phyloP scores from a whole-genome alignment of 208 protist genomes.

The Trypanosoma platydactyli region DNA sequence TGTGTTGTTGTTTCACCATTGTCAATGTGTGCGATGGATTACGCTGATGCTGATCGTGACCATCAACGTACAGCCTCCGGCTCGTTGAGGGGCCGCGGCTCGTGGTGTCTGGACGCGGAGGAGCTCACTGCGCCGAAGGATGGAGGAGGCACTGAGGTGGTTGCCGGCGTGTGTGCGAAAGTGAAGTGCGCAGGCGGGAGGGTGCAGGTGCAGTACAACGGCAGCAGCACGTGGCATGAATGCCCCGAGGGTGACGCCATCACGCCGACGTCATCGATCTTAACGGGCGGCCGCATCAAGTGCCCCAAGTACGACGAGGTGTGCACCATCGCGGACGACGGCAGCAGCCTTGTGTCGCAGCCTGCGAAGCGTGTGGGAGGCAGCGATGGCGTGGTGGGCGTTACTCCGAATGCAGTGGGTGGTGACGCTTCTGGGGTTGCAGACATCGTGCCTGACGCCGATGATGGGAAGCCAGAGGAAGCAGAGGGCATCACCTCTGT shows the following conservation, averaged over 20 bases:
- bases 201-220: constrained; percentile 8
- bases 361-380: not conserved
- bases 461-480: not conserved
- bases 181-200: constrained; percentile 18
- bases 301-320: constrained; percentile 26
- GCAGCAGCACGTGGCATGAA: not conserved
- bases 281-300: constrained; percentile 1
- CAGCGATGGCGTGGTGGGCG: not conserved
- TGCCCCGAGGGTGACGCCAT: constrained; percentile 8
- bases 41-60: no score
- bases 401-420: not conserved
- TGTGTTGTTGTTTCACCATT: no score
- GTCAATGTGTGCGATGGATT: no score
- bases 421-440: not conserved
- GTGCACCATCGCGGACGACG: constrained; percentile 8
- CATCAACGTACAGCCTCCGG: no score
- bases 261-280: not conserved
- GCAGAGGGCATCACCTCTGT: not conserved
- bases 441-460: not conserved
- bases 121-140: not conserved
- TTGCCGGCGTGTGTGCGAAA: constrained; percentile 28
- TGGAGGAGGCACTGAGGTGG: not conserved
- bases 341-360: not conserved
- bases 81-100: not conserved
- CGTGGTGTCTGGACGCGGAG: constrained; percentile 16